phyloP scores from a whole-genome alignment of 75 land plant genomes.

The Azolla pinnata region DNA sequence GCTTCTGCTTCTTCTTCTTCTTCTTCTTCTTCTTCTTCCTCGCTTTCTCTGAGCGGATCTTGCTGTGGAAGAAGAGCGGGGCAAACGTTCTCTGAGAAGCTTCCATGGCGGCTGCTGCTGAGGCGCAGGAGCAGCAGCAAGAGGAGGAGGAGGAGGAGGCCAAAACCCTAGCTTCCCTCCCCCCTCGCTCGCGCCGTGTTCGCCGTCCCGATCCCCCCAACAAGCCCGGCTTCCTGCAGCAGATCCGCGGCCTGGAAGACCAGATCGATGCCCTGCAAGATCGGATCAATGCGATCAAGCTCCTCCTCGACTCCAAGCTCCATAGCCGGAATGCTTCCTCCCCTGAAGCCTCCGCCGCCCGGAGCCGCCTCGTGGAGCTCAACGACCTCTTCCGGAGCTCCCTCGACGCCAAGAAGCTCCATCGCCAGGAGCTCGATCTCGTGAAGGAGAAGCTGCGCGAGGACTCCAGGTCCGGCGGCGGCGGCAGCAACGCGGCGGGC shows the following conservation, averaged over 20 bases:
- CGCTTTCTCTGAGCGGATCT: too few species aligned
- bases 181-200: constrained; percentile 10
- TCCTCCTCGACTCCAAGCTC: constrained; percentile 19
- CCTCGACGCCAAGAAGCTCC: constrained; percentile 18
- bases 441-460: constrained; percentile 23
- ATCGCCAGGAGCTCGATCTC: constrained; percentile 24
- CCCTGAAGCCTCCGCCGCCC: constrained; percentile 22
- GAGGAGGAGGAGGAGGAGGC: too few species aligned
- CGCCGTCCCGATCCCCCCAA: constrained; percentile 16
- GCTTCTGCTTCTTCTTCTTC: too few species aligned
- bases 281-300: constrained; percentile 24
- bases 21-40: too few species aligned
- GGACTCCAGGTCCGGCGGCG: constrained; percentile 20
- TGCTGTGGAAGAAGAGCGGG: too few species aligned
- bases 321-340: constrained; percentile 20
- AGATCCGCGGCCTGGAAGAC: constrained; percentile 1
- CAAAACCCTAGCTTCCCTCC: neutral
- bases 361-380: constrained; percentile 14
- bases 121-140: too few species aligned
- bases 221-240: constrained; percentile 10
- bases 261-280: constrained; percentile 21
- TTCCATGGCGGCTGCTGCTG: too few species aligned
- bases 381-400: constrained; percentile 11
- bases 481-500: too few species aligned
- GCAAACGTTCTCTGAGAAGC: too few species aligned